A percentile compares a stretch with the other conserved stretches of the same genome.
These are phyloP conservation scores for Hyphodiscus sp. DNA, from an alignment of 2,329 filamentous ascomycete genomes.

Conservation along the genomic window DNA sequence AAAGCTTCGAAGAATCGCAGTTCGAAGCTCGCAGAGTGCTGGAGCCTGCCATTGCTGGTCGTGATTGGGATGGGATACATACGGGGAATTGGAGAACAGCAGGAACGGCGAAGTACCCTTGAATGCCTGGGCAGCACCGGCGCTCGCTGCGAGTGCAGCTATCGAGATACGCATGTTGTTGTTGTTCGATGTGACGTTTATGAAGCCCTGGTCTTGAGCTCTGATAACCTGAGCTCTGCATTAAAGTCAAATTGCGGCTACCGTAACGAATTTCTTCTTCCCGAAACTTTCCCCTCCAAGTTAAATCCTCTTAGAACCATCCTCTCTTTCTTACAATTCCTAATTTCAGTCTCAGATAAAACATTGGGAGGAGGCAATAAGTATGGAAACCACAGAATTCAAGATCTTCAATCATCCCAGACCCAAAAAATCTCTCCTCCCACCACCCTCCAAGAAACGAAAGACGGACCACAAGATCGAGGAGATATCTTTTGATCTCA, in stretches of 20 bases:
- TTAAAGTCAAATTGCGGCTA: background rate
- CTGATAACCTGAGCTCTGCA: constrained; percentile 4
- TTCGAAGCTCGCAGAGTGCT: background rate
- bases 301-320: background rate
- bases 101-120: constrained; percentile 85
- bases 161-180: constrained; percentile 50
- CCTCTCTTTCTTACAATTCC: constrained; percentile 5
- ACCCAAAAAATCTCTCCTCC: constrained; percentile 50
- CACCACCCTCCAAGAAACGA: constrained; percentile 58
- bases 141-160: constrained; percentile 46
- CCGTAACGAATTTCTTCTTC: background rate
- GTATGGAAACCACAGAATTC: constrained; percentile 10
- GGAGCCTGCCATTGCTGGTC: background rate
- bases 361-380: background rate
- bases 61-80: constrained; percentile 8
- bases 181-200: background rate
- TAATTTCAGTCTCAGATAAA: background rate
- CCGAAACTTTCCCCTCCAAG: background rate
- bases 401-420: constrained; percentile 51
- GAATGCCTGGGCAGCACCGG: constrained; percentile 63
- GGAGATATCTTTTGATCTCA: constrained; percentile 79
- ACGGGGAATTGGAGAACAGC: constrained; percentile 62
- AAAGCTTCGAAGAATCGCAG: background rate
- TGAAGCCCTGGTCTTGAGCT: constrained; percentile 13
- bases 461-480: constrained; percentile 54